Conservation (phyloP, 352 stramenopile species). For the Pythium volutum region DNA sequence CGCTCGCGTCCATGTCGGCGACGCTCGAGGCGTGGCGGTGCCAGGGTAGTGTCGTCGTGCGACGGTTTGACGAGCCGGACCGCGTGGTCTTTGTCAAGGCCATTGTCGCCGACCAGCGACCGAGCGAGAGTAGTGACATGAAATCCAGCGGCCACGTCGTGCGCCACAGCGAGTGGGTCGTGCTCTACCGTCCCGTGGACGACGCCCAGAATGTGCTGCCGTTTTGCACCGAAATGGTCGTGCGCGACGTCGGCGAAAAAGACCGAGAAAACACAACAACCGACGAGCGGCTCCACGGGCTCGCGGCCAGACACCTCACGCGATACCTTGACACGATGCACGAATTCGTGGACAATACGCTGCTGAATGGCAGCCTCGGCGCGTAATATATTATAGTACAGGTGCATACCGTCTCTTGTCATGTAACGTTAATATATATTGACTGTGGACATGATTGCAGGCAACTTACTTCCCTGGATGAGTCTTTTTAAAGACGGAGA, state of each 20-base stretch:
- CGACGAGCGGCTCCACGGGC: neutral
- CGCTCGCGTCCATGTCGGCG: neutral
- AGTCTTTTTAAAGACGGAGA: too few species aligned
- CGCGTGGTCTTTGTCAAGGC: slow-evolving; percentile 14
- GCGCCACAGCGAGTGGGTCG: neutral
- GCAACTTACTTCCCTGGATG: too few species aligned
- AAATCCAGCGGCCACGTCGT: neutral
- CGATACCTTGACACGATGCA: neutral
- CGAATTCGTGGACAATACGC: neutral
- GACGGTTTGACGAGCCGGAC: slow-evolving; percentile 13
- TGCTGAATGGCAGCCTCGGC: neutral
- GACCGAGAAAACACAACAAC: neutral
- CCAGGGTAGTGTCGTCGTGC: neutral
- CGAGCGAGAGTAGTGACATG: neutral
- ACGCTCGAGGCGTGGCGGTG: neutral
- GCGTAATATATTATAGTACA: too few species aligned
- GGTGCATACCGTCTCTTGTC: too few species aligned
- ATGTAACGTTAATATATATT: too few species aligned
- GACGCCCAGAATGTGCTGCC: neutral
- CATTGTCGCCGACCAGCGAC: neutral
- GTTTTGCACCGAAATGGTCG: neutral
- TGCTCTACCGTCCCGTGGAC: neutral
- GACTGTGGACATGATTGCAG: too few species aligned
- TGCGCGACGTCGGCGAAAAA: neutral
- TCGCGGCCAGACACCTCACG: neutral